Evolutionary conservation across 768 basidiomycete genomes (phyloP), one percentile per base, ranked within the genome.

Genomic region (Suillus luteus): DNA sequence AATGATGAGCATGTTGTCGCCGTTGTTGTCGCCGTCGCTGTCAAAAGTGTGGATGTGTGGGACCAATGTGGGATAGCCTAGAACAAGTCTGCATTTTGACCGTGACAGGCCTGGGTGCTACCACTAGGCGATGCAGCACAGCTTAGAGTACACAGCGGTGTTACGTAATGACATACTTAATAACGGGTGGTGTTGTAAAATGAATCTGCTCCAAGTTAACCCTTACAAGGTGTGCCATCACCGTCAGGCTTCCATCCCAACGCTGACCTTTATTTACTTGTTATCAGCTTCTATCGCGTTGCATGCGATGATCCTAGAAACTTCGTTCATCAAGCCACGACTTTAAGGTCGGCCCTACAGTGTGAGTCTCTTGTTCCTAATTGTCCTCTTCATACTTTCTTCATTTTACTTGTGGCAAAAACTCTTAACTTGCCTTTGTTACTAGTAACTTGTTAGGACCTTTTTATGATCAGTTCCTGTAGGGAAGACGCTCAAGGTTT

Each of bases 351-450:
- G 57, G 40, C 51, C 51, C 51, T 52, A 27, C 31, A 27, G 27
- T 7, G 57, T 58, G 57, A 58, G 57, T 41, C 17, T 40, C 22
- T 58, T 24, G 1, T 57, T 55, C 8, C 38, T 41, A 58, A 31
- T 58, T 58, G 22, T 27, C 38, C 11, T 27, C 35, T 58, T 58
- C 40, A 57, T 57, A n/a, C 38, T 57, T 57, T 57, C 55, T 57
- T 57, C 55, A 57, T 38, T 57, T 38, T 27, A 38, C 37, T 38
- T 38, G 22, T 5, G 22, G 44, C 44, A 40, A 57, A 37, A 37
- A 38, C 10, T 54, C 22, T 37, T 35, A 17, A 17, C 31, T 22
- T 58, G 17, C 10, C 57, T 19, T 57, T 40, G 24, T 40, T 58
- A 17, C 57, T 58, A 41, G 22, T 11, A n/a, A 40, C 55, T 37